Conservation (phyloP, 352 stramenopile species). For the Phytopythium helicoides region DNA sequence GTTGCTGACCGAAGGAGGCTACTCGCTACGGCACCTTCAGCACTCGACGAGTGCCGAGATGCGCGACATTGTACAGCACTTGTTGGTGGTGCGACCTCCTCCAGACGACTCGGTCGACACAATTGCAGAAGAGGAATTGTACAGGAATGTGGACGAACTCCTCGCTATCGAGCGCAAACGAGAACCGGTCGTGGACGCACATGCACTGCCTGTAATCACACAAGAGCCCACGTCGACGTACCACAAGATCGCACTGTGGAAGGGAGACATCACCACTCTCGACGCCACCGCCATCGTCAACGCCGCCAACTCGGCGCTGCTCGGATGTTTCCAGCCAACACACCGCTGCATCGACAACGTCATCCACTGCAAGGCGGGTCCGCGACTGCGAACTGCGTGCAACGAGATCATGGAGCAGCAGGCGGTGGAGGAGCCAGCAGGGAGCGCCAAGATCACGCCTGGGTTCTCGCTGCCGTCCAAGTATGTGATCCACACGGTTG, state of each 20-base stretch:
- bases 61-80: slow-evolving; percentile 48
- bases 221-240: slow-evolving; percentile 7
- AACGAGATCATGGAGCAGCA: slow-evolving; percentile 41
- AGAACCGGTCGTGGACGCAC: slow-evolving; percentile 18
- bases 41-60: slow-evolving; percentile 36
- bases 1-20: slow-evolving; percentile 33
- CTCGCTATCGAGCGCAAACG: slow-evolving; percentile 24
- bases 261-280: slow-evolving; percentile 67
- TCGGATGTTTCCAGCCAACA: slow-evolving; percentile 70
- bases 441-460: slow-evolving; percentile 52
- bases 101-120: slow-evolving; percentile 21
- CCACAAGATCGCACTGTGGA: slow-evolving; percentile 50
- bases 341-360: slow-evolving; percentile 78
- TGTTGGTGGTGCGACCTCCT: slow-evolving; percentile 38
- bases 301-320: too few relatives aligned
- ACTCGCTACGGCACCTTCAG: slow-evolving; percentile 36
- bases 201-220: slow-evolving; percentile 11
- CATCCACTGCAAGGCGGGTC: slow-evolving; percentile 61
- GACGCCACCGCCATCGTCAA: slow-evolving; percentile 64
- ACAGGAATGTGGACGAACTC: slow-evolving; percentile 40
- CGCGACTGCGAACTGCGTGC: slow-evolving; percentile 53
- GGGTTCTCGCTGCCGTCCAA: slow-evolving; percentile 50
- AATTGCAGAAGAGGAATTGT: slow-evolving; percentile 33
- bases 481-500: too few relatives aligned
- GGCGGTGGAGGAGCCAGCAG: slow-evolving; percentile 34